Percentiles rank a stretch among this genome's conserved stretches.
These are phyloP conservation scores for Leptomonas seymouri DNA, from an alignment of 208 protist genomes.

Conservation along the genomic window DNA sequence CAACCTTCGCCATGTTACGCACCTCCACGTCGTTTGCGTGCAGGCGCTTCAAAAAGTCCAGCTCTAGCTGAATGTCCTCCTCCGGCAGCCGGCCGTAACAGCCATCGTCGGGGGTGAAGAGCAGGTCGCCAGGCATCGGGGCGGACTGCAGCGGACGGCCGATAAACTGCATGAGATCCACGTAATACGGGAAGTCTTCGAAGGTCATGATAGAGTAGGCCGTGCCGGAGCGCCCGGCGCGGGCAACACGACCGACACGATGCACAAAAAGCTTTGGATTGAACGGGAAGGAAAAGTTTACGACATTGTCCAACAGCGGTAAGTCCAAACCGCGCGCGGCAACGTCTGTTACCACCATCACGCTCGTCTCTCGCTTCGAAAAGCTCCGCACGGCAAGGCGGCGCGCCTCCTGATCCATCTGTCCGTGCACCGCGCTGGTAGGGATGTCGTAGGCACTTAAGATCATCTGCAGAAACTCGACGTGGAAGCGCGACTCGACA, in stretches of 20 bases:
- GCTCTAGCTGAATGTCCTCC: slow-evolving; percentile 86
- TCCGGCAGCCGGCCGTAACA: slow-evolving; percentile 89
- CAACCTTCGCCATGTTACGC: slow-evolving; percentile 78
- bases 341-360: slow-evolving; percentile 99
- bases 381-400: slow-evolving; percentile 96
- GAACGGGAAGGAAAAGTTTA: slow-evolving; percentile 99
- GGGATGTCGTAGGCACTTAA: slow-evolving; percentile 82
- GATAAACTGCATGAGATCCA: slow-evolving; percentile 90
- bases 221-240: slow-evolving; percentile 96
- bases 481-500: slow-evolving; percentile 96
- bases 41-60: slow-evolving; percentile 80
- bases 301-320: slow-evolving; percentile 98
- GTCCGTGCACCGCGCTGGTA: slow-evolving; percentile 93
- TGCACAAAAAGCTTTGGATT: slow-evolving; percentile 98
- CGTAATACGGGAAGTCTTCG: slow-evolving; percentile 96
- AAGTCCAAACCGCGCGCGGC: slow-evolving; percentile 99
- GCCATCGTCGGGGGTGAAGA: slow-evolving; percentile 85
- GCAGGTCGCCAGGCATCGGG: slow-evolving; percentile 53
- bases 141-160: slow-evolving; percentile 71
- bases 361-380: slow-evolving; percentile 69
- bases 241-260: slow-evolving; percentile 98
- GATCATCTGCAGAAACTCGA: slow-evolving; percentile 96
- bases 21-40: slow-evolving; percentile 74
- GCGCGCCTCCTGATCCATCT: slow-evolving; percentile 97
- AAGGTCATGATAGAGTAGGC: slow-evolving; percentile 96